These are phyloP conservation scores for Candida neerlandica DNA, from an alignment of 1,139 yeast species.

Conservation along the genomic window DNA sequence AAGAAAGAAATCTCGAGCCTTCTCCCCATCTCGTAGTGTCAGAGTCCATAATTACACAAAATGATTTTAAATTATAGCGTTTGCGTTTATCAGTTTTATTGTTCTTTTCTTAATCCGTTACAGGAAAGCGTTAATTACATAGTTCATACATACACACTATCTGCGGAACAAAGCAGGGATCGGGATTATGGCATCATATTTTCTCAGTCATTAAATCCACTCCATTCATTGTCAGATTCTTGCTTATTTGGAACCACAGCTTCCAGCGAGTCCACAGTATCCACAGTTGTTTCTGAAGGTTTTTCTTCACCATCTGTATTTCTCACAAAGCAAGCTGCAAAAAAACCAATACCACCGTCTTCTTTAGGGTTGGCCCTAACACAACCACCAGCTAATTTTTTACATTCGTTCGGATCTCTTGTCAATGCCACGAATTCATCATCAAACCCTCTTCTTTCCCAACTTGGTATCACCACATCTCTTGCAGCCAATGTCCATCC, in stretches of 20 bases:
- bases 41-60: not conserved
- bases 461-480: conserved; percentile 67
- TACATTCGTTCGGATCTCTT: conserved; percentile 44
- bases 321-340: conserved; percentile 78
- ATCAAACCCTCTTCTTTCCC: conserved; percentile 84
- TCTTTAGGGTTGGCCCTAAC: conserved; percentile 80
- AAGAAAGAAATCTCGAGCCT: not conserved
- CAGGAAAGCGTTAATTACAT: not conserved
- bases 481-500: conserved; percentile 80
- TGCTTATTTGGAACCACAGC: conserved; percentile 4
- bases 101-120: not conserved
- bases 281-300: conserved; percentile 18
- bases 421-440: conserved; percentile 62
- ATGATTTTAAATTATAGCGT: not conserved
- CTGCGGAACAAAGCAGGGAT: no score
- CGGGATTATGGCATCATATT: not conserved
- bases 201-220: conserved; percentile 17
- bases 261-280: conserved; percentile 5
- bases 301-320: not conserved
- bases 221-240: conserved; percentile 17
- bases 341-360: conserved; percentile 97
- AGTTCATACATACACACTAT: not conserved
- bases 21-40: not conserved
- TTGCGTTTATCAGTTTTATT: not conserved
- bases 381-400: conserved; percentile 77